phyloP scores from a whole-genome alignment of 140 eudicot species.

The Flaveria floridana region DNA sequence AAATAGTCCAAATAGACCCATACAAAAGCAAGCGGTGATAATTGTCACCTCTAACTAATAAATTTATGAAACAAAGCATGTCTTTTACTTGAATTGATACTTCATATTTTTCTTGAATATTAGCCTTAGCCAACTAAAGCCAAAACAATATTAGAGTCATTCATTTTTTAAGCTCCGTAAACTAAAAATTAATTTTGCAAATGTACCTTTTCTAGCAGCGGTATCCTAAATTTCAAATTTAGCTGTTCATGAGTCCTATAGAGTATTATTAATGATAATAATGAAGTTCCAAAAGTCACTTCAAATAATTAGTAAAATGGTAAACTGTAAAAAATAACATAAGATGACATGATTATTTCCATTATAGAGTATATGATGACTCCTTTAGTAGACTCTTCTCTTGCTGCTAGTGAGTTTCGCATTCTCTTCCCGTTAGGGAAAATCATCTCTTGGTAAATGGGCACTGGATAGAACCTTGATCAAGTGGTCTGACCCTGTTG shows the following conservation, averaged over 20 bases:
- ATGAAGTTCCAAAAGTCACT: conserved; percentile 99
- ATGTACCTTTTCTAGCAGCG: conserved; percentile 89
- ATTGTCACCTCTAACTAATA: no score
- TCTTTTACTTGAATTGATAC: conserved; percentile 74
- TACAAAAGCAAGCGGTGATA: no score
- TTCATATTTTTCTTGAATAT: conserved; percentile 84
- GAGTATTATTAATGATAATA: conserved; percentile 84
- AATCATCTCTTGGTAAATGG: no score
- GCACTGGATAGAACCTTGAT: no score
- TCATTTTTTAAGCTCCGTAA: conserved; percentile 88
- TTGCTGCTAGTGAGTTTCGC: no score
- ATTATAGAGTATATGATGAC: not conserved
- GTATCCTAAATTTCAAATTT: conserved; percentile 99
- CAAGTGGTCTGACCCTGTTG: no score
- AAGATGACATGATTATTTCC: not conserved
- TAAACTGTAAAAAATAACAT: conserved; percentile 5
- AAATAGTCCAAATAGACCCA: not conserved
- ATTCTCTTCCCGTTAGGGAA: no score
- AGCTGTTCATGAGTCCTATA: conserved; percentile 89
- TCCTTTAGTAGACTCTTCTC: no score
- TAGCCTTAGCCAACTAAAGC: conserved; percentile 98
- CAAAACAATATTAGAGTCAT: conserved; percentile 82
- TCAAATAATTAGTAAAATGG: conserved; percentile 27
- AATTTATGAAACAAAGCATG: conserved; percentile 5
- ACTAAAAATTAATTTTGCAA: conserved; percentile 1